A percentile compares a stretch with the other conserved stretches of the same genome.
phyloP scores from a whole-genome alignment of 2,329 filamentous ascomycete species.

The Ophiosphaerella herpotricha region DNA sequence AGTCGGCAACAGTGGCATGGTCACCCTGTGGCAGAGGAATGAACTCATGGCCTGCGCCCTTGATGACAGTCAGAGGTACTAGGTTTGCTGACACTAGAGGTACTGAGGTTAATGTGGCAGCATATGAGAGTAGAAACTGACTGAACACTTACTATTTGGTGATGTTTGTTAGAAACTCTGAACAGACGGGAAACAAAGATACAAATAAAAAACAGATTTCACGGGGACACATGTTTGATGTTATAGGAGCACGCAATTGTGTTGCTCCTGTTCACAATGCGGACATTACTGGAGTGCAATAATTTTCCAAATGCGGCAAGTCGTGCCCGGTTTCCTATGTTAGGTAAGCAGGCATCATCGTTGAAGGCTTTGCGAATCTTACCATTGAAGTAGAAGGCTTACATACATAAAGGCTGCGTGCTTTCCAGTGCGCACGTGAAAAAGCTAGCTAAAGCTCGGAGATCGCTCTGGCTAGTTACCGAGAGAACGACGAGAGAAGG shows the following conservation, averaged over 20 bases:
- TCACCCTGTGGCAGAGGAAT: constrained; percentile 21
- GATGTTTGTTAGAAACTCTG: background rate
- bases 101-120: background rate
- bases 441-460: too few species aligned
- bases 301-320: constrained; percentile 17
- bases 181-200: too few species aligned
- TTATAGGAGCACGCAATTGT: background rate
- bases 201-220: background rate
- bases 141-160: background rate
- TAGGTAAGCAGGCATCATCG: constrained; percentile 4
- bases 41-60: constrained; percentile 25
- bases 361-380: background rate
- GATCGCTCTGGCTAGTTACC: too few species aligned
- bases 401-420: background rate
- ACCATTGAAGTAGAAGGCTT: background rate
- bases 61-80: constrained; percentile 27
- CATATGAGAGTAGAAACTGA: background rate
- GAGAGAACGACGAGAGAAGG: too few species aligned
- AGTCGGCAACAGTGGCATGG: constrained; percentile 26
- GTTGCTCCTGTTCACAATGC: too few species aligned
- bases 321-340: constrained; percentile 16
- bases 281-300: constrained; percentile 4
- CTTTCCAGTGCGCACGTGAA: too few species aligned
- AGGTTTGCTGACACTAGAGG: constrained; percentile 12
- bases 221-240: background rate